Evolutionary conservation across 1,284 basidiomycete genomes (phyloP).

Genomic region (Spongispora temasekensis): DNA sequence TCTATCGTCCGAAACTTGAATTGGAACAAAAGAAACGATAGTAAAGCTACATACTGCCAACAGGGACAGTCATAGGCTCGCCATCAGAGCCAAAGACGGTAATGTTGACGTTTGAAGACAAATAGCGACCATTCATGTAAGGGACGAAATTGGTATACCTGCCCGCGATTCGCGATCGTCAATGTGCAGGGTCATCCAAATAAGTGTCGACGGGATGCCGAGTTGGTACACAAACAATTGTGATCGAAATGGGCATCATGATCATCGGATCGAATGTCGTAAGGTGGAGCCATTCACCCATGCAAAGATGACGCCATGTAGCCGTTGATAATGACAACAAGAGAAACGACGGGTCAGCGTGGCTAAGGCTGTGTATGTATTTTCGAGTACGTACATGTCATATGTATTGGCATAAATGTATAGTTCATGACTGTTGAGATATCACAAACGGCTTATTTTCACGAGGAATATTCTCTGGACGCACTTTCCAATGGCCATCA

Average conservation of each 20-base stretch:
- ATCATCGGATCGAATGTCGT: conserved; percentile 8
- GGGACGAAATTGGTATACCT: conserved; percentile 77
- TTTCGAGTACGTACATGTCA: conserved; percentile 59
- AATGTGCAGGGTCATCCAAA: conserved; percentile 1
- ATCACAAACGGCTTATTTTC: conserved; percentile 7
- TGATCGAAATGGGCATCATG: conserved; percentile 1
- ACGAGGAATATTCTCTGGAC: not conserved
- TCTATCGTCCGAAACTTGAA: conserved; percentile 35
- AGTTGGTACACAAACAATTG: not conserved
- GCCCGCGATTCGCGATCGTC: conserved; percentile 5
- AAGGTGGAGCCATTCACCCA: not conserved
- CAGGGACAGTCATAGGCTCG: conserved; percentile 53
- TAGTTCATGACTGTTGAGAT: conserved; percentile 68
- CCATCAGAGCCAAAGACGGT: conserved; percentile 59
- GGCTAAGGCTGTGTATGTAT: not conserved
- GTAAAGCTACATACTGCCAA: conserved; percentile 55
- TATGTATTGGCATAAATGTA: conserved; percentile 77
- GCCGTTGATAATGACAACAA: not conserved
- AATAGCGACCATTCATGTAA: conserved; percentile 69
- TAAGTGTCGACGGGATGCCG: not conserved
- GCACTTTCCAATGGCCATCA: conserved; percentile 84
- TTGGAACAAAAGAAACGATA: not conserved
- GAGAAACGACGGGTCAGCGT: conserved; percentile 12
- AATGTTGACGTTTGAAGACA: conserved; percentile 86
- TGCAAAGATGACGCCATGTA: not conserved